A percentile compares a stretch with the other conserved stretches of the same genome.
phyloP scores from a whole-genome alignment of 768 basidiomycete genomes.

The Boletus rubropictus region DNA sequence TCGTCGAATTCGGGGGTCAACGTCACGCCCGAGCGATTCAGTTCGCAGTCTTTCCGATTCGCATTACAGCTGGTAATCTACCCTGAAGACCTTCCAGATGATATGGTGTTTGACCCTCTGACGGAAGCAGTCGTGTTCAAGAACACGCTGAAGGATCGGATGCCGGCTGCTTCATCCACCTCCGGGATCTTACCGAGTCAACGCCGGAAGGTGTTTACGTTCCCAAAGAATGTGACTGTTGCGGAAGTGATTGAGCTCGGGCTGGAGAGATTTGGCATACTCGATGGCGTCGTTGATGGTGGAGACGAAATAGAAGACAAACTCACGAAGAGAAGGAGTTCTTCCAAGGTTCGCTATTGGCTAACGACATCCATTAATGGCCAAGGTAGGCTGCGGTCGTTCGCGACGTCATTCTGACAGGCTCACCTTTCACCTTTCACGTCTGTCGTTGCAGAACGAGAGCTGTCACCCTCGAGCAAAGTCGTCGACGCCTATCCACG shows the following conservation, averaged over 20 bases:
- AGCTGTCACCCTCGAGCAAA: conserved; percentile 73
- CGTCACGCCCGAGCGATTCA: conserved; percentile 67
- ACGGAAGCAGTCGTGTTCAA: conserved; percentile 94
- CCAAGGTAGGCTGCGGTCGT: conserved; percentile 46
- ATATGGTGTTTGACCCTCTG: conserved; percentile 88
- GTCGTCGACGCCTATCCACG: conserved; percentile 77
- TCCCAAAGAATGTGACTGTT: conserved; percentile 93
- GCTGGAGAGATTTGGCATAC: conserved; percentile 89
- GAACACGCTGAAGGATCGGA: conserved; percentile 56
- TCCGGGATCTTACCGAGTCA: conserved; percentile 53
- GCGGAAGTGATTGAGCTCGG: conserved; percentile 93
- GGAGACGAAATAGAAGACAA: conserved; percentile 98
- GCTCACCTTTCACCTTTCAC: conserved; percentile 8
- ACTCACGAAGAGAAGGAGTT: conserved; percentile 71
- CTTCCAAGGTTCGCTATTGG: conserved; percentile 76
- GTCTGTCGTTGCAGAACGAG: conserved; percentile 52
- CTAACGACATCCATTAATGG: conserved; percentile 54
- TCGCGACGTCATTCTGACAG: background rate
- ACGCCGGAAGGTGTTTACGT: conserved; percentile 79
- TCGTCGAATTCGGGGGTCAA: conserved; percentile 30
- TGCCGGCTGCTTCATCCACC: conserved; percentile 36
- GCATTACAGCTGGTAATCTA: conserved; percentile 83
- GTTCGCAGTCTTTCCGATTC: conserved; percentile 79
- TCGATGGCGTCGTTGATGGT: conserved; percentile 96
- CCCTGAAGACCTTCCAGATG: conserved; percentile 87